Conservation (phyloP, 257 asterid genomes). For the Verbena officinalis region DNA sequence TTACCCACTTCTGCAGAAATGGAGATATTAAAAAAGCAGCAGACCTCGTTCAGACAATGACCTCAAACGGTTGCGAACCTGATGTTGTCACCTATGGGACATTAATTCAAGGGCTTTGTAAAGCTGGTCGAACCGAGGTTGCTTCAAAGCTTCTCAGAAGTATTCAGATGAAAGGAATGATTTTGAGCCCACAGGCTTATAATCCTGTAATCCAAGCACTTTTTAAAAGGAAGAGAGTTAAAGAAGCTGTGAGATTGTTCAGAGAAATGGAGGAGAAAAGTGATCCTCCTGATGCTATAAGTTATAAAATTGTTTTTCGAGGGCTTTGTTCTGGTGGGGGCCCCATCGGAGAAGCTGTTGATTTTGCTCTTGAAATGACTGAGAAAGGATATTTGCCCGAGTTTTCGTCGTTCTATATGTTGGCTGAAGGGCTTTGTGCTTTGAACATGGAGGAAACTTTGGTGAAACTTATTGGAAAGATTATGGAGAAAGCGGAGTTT, state of each 20-base stretch:
- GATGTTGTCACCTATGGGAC: constrained; percentile 84
- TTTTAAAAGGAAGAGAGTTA: constrained; percentile 53
- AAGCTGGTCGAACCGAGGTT: constrained; percentile 69
- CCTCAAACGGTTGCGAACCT: constrained; percentile 79
- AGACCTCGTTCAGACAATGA: constrained; percentile 80
- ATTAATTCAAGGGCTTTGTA: constrained; percentile 82
- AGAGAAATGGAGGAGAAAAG: constrained; percentile 91
- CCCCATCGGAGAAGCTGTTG: constrained; percentile 86
- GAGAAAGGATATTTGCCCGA: constrained; percentile 75
- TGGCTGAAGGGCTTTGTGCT: constrained; percentile 88
- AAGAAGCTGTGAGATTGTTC: constrained; percentile 76
- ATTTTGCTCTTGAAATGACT: constrained; percentile 75
- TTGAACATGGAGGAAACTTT: constrained; percentile 79
- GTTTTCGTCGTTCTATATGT: constrained; percentile 61
- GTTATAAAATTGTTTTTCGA: constrained; percentile 67
- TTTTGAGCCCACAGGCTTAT: constrained; percentile 74
- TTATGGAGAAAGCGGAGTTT: constrained; percentile 59
- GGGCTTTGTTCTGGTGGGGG: constrained; percentile 93
- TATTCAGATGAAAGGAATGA: constrained; percentile 85
- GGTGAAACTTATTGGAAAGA: constrained; percentile 54
- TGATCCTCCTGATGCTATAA: constrained; percentile 80
- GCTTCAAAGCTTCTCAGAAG: constrained; percentile 75
- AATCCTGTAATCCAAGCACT: constrained; percentile 84
- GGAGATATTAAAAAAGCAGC: constrained; percentile 93
- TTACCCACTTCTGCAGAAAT: constrained; percentile 70